Evolutionary conservation across 768 basidiomycete genomes (phyloP), one percentile per base, ranked within the genome.

Genomic region (Lactarius tabidus): DNA sequence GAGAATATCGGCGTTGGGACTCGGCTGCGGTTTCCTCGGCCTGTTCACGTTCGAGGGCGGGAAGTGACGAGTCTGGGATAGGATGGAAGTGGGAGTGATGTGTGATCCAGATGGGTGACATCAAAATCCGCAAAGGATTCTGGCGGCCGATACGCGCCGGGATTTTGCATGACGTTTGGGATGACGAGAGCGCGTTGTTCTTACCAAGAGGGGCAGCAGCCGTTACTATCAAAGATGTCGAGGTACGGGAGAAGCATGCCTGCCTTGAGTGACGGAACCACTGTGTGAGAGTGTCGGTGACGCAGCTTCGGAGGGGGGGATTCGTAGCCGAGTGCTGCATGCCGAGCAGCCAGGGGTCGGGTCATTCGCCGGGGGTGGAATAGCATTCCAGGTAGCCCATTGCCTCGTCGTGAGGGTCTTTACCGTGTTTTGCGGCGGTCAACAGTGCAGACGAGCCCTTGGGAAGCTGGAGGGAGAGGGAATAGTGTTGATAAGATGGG

Each of bases 301-400:
- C 51, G 62, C 3, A 62, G 66, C 18, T 9, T 75, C 72, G 0
- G 75, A 68, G 1, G 74, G 1, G 73, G 75, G 12, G 78, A 75
- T 67, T 89, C 90, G 69, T 87, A 91, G 0, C 91, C 91, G 85
- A 81, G 66, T 94, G 93, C 67, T 84, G 81, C 4, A 93, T 86
- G 45, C 95, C 95, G 29, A 97, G 2, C n/a, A 97, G 76, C 94
- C 94, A 97, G 33, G 97, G 84, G 23, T 95, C 91, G 0, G 82
- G 72, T 60, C 86, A 94, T 71, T 83, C 87, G 74, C 96, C 94
- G 1, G 91, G 81, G n/a, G n/a, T n/a, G n/a, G n/a, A n/a, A n/a
- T n/a, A n/a, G n/a, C n/a, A n/a, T n/a, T n/a, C n/a, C n/a, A 98
- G 79, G 77, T 94, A 92, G 54, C 93, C 82, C 80, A 94, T 85